phyloP scores from a whole-genome alignment of 768 basidiomycete genomes.

The Artomyces pyxidatus region DNA sequence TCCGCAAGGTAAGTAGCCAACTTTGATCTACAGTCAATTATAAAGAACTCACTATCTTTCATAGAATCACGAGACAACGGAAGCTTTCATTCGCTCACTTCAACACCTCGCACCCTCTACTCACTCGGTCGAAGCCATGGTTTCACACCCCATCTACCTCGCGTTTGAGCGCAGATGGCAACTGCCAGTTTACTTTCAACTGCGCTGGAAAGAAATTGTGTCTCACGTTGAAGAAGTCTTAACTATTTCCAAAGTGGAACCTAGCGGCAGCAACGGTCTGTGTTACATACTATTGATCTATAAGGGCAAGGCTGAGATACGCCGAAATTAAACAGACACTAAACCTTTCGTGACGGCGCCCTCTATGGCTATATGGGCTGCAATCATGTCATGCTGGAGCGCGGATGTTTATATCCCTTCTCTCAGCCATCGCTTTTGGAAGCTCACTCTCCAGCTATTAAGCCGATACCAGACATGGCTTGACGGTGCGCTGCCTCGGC shows the following conservation, averaged over 20 bases:
- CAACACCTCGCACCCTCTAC: conserved; percentile 78
- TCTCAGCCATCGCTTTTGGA: conserved; percentile 83
- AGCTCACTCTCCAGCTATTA: conserved; percentile 77
- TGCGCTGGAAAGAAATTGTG: conserved; percentile 94
- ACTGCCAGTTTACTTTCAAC: conserved; percentile 91
- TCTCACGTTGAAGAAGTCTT: conserved; percentile 65
- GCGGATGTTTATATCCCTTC: conserved; percentile 80
- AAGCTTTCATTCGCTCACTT: conserved; percentile 73
- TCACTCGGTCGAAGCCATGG: conserved; percentile 61
- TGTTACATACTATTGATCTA: too few species aligned
- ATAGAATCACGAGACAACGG: conserved; percentile 80
- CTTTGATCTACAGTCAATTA: not conserved
- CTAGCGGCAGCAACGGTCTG: conserved; percentile 34
- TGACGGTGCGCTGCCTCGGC: conserved; percentile 39
- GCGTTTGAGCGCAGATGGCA: conserved; percentile 89
- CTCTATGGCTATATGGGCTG: conserved; percentile 59
- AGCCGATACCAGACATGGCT: conserved; percentile 24
- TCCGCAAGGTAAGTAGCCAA: conserved; percentile 58
- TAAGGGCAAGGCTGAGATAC: too few species aligned
- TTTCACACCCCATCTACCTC: conserved; percentile 58
- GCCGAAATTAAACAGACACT: conserved; percentile 8
- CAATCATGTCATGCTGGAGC: conserved; percentile 79
- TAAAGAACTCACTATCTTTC: not conserved
- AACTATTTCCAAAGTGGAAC: conserved; percentile 32
- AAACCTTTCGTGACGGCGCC: conserved; percentile 51